Percentiles rank a stretch among this genome's conserved stretches.
Conservation (phyloP, 2,329 filamentous ascomycete genomes). For the Ceratocystis variospora region DNA sequence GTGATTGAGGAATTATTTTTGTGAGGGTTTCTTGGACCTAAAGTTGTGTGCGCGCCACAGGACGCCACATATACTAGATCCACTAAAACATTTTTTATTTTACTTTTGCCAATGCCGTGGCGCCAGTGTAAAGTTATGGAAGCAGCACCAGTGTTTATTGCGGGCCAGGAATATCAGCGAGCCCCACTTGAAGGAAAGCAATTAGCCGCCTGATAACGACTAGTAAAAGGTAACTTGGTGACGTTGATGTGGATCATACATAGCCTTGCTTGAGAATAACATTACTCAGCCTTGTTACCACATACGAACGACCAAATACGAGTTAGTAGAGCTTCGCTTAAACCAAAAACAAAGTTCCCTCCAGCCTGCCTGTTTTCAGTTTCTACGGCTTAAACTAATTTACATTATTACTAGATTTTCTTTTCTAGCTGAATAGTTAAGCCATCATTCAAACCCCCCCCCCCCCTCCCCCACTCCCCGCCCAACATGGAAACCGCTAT, state of each 20-base stretch:
- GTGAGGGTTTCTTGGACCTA: conserved; percentile 19
- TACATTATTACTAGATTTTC: background rate
- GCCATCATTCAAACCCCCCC: background rate
- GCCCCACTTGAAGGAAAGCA: too few species aligned
- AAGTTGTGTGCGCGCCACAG: conserved; percentile 19
- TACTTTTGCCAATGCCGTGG: conserved; percentile 8
- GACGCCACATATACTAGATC: conserved; percentile 2
- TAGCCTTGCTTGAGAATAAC: conserved; percentile 5
- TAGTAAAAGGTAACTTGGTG: background rate
- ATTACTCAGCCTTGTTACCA: conserved; percentile 6
- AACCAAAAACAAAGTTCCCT: background rate
- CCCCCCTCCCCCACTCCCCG: too few species aligned
- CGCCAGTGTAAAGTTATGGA: background rate
- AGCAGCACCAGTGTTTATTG: too few species aligned
- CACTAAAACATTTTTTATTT: background rate
- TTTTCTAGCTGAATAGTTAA: background rate
- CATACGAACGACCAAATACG: background rate
- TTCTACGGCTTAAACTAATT: background rate
- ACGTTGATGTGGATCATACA: background rate
- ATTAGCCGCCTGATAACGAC: too few species aligned
- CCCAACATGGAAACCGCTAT: conserved; percentile 53
- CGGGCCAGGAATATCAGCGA: too few species aligned
- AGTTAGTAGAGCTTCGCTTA: background rate
- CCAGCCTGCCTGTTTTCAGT: background rate
- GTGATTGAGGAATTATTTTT: conserved; percentile 17